phyloP scores from a whole-genome alignment of 1,139 yeast genomes.

The Saccharomyces uvarum region DNA sequence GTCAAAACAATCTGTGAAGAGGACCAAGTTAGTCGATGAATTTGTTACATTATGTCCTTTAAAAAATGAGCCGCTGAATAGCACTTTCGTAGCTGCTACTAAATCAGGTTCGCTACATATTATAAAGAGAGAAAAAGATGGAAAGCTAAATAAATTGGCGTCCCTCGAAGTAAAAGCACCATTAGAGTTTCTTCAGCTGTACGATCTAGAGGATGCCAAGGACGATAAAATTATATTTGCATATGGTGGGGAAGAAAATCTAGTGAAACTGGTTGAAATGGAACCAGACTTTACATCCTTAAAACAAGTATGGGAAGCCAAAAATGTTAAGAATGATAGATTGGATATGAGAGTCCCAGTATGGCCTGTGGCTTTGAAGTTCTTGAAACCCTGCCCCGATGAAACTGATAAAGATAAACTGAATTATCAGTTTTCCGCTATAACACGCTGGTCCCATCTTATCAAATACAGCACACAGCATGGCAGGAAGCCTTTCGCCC shows the following conservation, averaged over 20 bases:
- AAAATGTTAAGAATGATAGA: constrained; percentile 61
- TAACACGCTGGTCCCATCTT: constrained; percentile 42
- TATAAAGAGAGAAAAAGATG: constrained; percentile 26
- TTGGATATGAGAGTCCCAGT: constrained; percentile 61
- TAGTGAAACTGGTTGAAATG: constrained; percentile 46
- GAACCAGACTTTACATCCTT: constrained; percentile 22
- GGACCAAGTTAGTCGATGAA: constrained; percentile 25
- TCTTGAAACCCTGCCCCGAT: constrained; percentile 33
- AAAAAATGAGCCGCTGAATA: constrained; percentile 10
- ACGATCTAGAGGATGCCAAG: constrained; percentile 35
- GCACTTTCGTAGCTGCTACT: constrained; percentile 33
- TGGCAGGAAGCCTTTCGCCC: constrained; percentile 49
- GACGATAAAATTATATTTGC: constrained; percentile 44
- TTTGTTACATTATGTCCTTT: constrained; percentile 23
- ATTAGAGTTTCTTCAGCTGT: constrained; percentile 40
- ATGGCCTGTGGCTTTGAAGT: constrained; percentile 40
- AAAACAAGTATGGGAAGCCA: constrained; percentile 44
- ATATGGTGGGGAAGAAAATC: constrained; percentile 69
- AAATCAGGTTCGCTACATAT: constrained; percentile 47
- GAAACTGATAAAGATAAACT: constrained; percentile 24
- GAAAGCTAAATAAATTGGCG: constrained; percentile 12
- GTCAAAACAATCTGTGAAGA: constrained; percentile 21
- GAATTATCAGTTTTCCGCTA: constrained; percentile 43
- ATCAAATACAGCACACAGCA: constrained; percentile 53
- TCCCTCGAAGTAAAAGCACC: constrained; percentile 35